Evolutionary conservation across 176 grass and related monocot genomes (phyloP).

Genomic region (Cenchrus purpureus): DNA sequence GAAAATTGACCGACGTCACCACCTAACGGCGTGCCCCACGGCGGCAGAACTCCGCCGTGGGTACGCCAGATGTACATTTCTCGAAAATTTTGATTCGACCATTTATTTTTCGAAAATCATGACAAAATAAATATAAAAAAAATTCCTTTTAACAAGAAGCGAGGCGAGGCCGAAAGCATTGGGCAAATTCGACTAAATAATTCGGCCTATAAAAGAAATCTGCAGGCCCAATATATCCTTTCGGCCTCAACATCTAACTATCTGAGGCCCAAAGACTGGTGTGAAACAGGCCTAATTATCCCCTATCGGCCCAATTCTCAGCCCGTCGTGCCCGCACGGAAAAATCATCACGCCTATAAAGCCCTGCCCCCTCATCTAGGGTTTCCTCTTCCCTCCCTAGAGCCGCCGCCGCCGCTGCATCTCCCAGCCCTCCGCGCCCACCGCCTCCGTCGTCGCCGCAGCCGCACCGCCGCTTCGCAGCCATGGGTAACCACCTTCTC

Average conservation of each 20-base stretch:
- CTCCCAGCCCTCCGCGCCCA: not conserved
- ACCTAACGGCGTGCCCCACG: no score
- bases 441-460: not conserved
- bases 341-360: conserved; percentile 31
- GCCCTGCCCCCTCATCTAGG: conserved; percentile 14
- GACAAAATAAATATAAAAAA: no score
- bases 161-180: no score
- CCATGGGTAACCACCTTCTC: conserved; percentile 39
- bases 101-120: no score
- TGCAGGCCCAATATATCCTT: not conserved
- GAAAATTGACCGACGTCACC: no score
- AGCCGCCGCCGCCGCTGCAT: conserved; percentile 31
- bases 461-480: not conserved
- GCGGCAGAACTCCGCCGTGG: no score
- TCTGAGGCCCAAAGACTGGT: no score
- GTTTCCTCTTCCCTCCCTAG: conserved; percentile 26
- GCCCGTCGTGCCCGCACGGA: not conserved
- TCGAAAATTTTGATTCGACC: no score
- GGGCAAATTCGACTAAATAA: no score
- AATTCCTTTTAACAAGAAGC: no score
- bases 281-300: not conserved
- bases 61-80: no score
- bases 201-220: no score
- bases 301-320: not conserved
- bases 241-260: not conserved